These are phyloP conservation scores for Dactylonectria estremocensis DNA, from an alignment of 2,329 filamentous ascomycete species.

Conservation along the genomic window DNA sequence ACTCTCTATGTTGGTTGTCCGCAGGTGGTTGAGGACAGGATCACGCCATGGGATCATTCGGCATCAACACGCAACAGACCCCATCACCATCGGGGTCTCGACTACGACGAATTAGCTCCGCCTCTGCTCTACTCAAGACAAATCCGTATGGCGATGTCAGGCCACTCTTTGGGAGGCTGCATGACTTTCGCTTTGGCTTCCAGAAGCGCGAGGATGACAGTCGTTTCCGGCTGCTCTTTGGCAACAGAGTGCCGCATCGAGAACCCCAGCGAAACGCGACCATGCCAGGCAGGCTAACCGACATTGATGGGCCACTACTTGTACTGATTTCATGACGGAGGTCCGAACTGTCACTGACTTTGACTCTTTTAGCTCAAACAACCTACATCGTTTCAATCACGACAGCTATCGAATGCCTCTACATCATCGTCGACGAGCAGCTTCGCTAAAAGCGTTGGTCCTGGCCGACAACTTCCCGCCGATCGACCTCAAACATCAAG, in stretches of 20 bases:
- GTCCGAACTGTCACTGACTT: constrained; percentile 15
- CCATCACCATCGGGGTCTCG: constrained; percentile 16
- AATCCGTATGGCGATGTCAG: constrained; percentile 23
- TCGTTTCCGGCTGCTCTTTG: constrained; percentile 24
- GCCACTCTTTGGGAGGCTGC: constrained; percentile 25
- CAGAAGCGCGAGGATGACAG: constrained; percentile 26
- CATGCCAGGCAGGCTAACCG: constrained; percentile 14
- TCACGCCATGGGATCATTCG: constrained; percentile 24
- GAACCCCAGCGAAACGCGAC: constrained; percentile 13
- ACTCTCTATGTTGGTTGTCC: constrained; percentile 18
- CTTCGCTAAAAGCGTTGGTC: constrained; percentile 72
- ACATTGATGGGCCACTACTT: constrained; percentile 27
- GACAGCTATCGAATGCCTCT: constrained; percentile 54
- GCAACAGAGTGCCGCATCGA: not conserved
- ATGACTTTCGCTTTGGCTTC: constrained; percentile 30
- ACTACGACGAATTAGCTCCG: constrained; percentile 18
- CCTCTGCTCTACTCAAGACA: constrained; percentile 18
- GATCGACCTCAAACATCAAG: constrained; percentile 69
- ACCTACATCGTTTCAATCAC: constrained; percentile 50
- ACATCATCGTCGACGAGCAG: constrained; percentile 55
- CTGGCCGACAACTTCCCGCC: constrained; percentile 63
- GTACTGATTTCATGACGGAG: constrained; percentile 36
- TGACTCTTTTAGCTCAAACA: constrained; percentile 52
- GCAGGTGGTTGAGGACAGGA: constrained; percentile 22
- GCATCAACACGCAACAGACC: constrained; percentile 19